Evolutionary conservation across 2,329 filamentous ascomycete genomes (phyloP).

Genomic region (Diaporthe sp.): DNA sequence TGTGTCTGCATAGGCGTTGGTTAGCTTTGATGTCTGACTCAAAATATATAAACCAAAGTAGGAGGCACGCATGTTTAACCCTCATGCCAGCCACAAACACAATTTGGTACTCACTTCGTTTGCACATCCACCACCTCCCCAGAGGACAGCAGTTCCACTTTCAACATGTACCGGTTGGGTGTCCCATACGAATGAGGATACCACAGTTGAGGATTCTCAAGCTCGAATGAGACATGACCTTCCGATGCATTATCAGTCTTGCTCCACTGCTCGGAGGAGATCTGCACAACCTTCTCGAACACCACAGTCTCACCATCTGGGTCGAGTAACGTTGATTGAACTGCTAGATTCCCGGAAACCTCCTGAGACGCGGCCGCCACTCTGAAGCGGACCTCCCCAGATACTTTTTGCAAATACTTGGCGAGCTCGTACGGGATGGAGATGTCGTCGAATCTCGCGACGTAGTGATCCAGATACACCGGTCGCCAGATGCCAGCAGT

Average conservation of each 20-base stretch:
- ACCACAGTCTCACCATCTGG: background rate
- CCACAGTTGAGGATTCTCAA: background rate
- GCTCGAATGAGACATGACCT: background rate
- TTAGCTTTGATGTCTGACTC: slow-evolving; percentile 59
- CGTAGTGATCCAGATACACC: slow-evolving; percentile 78
- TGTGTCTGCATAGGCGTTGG: slow-evolving; percentile 69
- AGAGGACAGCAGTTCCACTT: background rate
- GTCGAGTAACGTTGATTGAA: background rate
- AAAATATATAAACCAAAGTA: slow-evolving; percentile 71
- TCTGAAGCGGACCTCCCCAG: slow-evolving; percentile 56
- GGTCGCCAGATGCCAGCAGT: slow-evolving; percentile 82
- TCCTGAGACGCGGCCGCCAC: background rate
- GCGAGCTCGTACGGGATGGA: slow-evolving; percentile 73
- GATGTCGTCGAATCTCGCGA: slow-evolving; percentile 75
- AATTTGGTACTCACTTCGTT: background rate
- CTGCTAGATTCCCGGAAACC: background rate
- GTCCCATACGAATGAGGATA: slow-evolving; percentile 6
- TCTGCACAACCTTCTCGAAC: background rate
- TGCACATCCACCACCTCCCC: slow-evolving; percentile 11
- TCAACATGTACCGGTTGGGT: background rate
- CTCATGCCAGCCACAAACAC: background rate
- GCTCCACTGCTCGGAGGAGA: background rate
- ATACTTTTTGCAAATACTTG: slow-evolving; percentile 69
- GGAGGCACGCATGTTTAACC: slow-evolving; percentile 78
- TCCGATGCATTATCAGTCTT: background rate